Base-by-base conservation (phyloP, 768 basidiomycete species). In the Pholiota microspora region DNA sequence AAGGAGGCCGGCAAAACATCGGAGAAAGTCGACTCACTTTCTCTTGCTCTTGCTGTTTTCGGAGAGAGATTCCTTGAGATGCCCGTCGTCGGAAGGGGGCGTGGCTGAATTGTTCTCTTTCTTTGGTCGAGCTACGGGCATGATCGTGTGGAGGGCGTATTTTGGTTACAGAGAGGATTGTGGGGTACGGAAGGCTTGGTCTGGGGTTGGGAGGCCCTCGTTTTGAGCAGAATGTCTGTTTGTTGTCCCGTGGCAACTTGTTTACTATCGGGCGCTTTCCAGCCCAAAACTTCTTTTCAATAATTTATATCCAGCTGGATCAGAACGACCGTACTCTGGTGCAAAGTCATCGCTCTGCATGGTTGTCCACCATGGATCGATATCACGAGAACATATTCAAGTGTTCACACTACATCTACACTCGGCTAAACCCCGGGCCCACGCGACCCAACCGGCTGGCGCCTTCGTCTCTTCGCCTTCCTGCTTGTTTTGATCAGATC, bases 21-120 rank as follows among this genome's bases (percentile, higher is more conserved):
- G 79, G 77, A 66, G 70, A 77, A 74, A 67, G 64, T 56, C 53
- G 55, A 82, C 87, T 71, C 73, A 89, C 87, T 89, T 89, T 83
- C 86, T 80, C 77, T 88, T 89, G 74, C 77, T 79, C 75, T 84
- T 88, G 76, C 78, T 82, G 72, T 80, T 85, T 79, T 86, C 84
- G 80, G 82, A 68, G 69, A 71, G 64, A 61, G 73, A 67, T 69
- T 82, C 80, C 75, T 80, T 81, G 68, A 71, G 68, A 68, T 72
- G 70, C 62, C 74, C 72, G 68, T 84, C 85, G 77, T 86, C 85
- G 63, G 85, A 85, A 70, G 83, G 78, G 59, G 82, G 81, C 62
- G 83, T 79, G 71, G 79, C 73, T 62, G 83, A 84, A 69, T 71
- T 76, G 52, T 64, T 72, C 73, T 83, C 83, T 78, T 85, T 85